Evolutionary conservation across 2,329 filamentous ascomycete species (phyloP).

Genomic region (Furcasterigmium furcatum): DNA sequence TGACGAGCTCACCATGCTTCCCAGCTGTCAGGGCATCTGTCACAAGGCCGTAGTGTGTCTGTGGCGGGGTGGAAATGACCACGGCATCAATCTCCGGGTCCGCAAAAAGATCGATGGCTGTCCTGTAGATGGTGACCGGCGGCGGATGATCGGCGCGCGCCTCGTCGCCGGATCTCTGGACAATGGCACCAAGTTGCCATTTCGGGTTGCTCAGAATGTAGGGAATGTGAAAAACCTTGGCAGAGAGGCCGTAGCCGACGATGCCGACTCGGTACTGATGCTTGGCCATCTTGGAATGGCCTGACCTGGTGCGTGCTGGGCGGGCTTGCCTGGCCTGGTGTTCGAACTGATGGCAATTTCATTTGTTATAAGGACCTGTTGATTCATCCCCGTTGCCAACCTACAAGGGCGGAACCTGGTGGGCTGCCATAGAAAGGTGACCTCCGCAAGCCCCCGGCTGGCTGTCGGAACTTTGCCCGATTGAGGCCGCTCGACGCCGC

Average conservation of each 20-base stretch:
- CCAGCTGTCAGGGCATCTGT: constrained; percentile 63
- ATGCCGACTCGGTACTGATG: neutral
- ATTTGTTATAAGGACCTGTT: no score
- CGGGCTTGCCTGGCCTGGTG: no score
- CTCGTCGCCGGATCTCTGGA: constrained; percentile 72
- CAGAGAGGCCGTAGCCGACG: constrained; percentile 43
- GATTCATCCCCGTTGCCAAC: no score
- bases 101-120: constrained; percentile 58
- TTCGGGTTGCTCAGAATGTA: constrained; percentile 63
- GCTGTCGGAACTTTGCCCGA: no score
- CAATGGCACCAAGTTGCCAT: constrained; percentile 69
- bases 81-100: constrained; percentile 67
- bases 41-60: constrained; percentile 65
- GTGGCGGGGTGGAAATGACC: constrained; percentile 68
- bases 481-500: no score
- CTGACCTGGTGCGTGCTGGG: no score
- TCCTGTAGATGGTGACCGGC: constrained; percentile 59
- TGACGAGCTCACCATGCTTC: constrained; percentile 49
- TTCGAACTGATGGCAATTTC: no score
- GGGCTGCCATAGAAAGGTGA: no score
- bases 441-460: no score
- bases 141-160: constrained; percentile 65
- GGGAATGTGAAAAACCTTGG: constrained; percentile 83
- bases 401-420: no score
- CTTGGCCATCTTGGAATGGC: no score